Base-by-base conservation (phyloP, 345 rosid species). In the Populus tremula region DNA sequence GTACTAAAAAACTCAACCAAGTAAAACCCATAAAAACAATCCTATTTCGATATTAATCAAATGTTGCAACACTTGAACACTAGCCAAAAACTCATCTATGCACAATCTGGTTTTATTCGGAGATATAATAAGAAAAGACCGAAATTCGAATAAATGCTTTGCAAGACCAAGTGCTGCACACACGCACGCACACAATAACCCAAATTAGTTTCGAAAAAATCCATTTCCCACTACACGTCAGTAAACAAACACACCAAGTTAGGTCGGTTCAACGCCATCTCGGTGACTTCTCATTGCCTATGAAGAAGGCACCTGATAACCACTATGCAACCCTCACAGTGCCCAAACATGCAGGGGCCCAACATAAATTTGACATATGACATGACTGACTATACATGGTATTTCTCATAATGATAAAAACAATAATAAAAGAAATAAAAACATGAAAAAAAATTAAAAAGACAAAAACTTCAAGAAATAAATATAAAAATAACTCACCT, bases 401-500 rank as follows among this genome's bases (percentile, higher is more conserved):
- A 56, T n/a, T 21, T n/a, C 63, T 20, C 38, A 59, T 14, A 53
- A 35, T 49, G 64, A 20, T 29, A 67, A 21, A 67, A 67, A 36
- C 25, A 59, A 61, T 20, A 50, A 64, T 25, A 27, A 72, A 49
- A 12, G 18, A 67, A 74, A 45, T 54, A 47, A 31, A 23, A 38
- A 18, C 18, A 1, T 7, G 21, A 8, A 33, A 14, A 49, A 63
- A 16, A 75, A 67, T 54, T 10, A 10, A 41, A 25, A 11, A 66
- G 67, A 77, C 0, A 10, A 21, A 16, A 39, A 33, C 20, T 8
- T 13, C 18, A 38, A 31, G 21, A 33, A 31, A 33, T 33, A 33
- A 33, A 33, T 33, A 33, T 5, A 45, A 20, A 13, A n/a, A 11
- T 36, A 70, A 69, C 53, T 67, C 79, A 93, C 97, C 98, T 85